Percentiles rank a stretch among this genome's conserved stretches.
These are phyloP conservation scores for Larix kaempferi DNA, from an alignment of 75 land plant species.

Conservation along the genomic window DNA sequence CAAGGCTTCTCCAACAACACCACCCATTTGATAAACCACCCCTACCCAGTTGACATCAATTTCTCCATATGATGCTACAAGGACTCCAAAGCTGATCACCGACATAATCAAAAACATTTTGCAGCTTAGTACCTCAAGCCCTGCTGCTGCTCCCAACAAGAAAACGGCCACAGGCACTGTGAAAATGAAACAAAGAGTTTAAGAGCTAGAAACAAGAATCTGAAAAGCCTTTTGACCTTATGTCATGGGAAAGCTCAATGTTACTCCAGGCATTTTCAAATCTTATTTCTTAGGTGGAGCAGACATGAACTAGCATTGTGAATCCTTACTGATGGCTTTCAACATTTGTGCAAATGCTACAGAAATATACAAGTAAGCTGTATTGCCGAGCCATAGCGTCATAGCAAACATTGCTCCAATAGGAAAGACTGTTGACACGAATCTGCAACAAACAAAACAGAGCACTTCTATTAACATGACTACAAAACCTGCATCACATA, in stretches of 20 bases:
- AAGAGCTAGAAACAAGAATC: background rate
- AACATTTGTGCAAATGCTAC: slow-evolving; percentile 99
- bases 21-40: slow-evolving; percentile 96
- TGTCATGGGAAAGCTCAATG: background rate
- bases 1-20: slow-evolving; percentile 91
- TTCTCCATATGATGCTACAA: slow-evolving; percentile 98
- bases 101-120: slow-evolving; percentile 88
- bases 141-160: slow-evolving; percentile 80
- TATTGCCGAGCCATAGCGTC: slow-evolving; percentile 98
- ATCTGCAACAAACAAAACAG: slow-evolving; percentile 41
- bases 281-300: background rate
- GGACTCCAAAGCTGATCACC: slow-evolving; percentile 88
- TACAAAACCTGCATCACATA: background rate
- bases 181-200: slow-evolving; percentile 9
- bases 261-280: background rate
- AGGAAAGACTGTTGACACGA: slow-evolving; percentile 76
- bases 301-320: slow-evolving; percentile 3
- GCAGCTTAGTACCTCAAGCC: slow-evolving; percentile 74
- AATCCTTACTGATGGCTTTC: slow-evolving; percentile 88
- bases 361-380: slow-evolving; percentile 95
- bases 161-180: slow-evolving; percentile 99
- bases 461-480: background rate
- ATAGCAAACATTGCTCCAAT: slow-evolving; percentile 99
- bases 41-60: slow-evolving; percentile 88
- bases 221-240: slow-evolving; percentile 1